A percentile compares a stretch with the other conserved stretches of the same genome.
These are phyloP conservation scores for Aulographum hederae DNA, from an alignment of 2,329 filamentous ascomycete species.

Conservation along the genomic window DNA sequence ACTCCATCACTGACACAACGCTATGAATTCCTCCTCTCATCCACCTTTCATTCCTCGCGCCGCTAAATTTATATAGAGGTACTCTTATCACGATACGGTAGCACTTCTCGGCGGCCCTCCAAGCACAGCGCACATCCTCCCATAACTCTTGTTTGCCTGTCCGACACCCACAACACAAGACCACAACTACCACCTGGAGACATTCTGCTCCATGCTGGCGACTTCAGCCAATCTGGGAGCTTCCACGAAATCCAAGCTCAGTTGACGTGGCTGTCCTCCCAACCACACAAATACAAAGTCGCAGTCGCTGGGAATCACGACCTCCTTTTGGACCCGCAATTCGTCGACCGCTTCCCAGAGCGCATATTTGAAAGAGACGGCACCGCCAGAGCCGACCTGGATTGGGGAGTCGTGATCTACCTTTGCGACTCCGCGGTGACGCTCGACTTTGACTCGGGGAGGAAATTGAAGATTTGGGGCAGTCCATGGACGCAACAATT, in stretches of 20 bases:
- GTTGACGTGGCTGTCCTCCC: slow-evolving; percentile 8
- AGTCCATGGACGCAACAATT: background rate
- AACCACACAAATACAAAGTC: slow-evolving; percentile 9
- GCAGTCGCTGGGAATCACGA: slow-evolving; percentile 10
- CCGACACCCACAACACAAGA: background rate
- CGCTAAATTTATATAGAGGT: too few relatives aligned
- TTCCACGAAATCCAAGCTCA: slow-evolving; percentile 7
- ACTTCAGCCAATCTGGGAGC: slow-evolving; percentile 8
- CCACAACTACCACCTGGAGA: slow-evolving; percentile 7
- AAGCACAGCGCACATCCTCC: too few relatives aligned
- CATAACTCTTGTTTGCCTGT: background rate
- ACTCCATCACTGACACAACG: too few relatives aligned
- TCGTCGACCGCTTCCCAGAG: too few relatives aligned
- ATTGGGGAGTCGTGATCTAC: background rate
- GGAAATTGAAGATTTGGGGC: background rate
- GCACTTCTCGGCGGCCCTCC: too few relatives aligned
- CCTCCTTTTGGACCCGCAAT: slow-evolving; percentile 7
- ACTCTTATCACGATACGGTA: too few relatives aligned
- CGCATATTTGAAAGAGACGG: too few relatives aligned
- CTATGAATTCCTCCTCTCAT: too few relatives aligned
- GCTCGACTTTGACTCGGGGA: background rate
- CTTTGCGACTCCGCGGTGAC: background rate
- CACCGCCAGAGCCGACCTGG: too few relatives aligned
- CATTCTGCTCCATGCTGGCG: slow-evolving; percentile 10
- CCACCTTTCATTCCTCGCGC: too few relatives aligned